A percentile compares a stretch with the other conserved stretches of the same genome.
phyloP scores from a whole-genome alignment of 129 eudicot genomes.

The Centaurea solstitialis region DNA sequence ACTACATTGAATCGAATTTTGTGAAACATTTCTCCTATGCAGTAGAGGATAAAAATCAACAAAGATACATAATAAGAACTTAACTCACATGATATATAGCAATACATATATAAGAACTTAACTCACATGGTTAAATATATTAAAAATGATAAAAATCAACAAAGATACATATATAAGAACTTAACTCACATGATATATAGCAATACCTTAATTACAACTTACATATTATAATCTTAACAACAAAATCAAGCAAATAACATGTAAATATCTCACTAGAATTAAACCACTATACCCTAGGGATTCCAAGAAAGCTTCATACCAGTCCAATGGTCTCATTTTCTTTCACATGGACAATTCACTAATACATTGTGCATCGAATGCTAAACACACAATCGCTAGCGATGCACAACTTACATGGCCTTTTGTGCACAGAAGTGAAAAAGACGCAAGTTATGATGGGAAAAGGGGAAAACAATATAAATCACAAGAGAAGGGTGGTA shows the following conservation, averaged over 20 bases:
- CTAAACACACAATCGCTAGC: conserved; percentile 5
- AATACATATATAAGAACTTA: conserved; percentile 20
- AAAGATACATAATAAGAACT: conserved; percentile 14
- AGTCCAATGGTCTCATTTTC: background rate
- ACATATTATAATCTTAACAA: conserved; percentile 29
- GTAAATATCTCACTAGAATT: conserved; percentile 32
- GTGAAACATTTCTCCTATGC: background rate
- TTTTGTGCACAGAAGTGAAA: conserved; percentile 14
- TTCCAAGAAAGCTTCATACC: conserved; percentile 17
- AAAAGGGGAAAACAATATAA: conserved; percentile 23
- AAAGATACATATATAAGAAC: conserved; percentile 15
- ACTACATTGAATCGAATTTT: background rate
- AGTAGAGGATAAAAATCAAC: too few relatives aligned
- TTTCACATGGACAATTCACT: conserved; percentile 7
- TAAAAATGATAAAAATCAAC: conserved; percentile 12
- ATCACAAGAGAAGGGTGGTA: conserved; percentile 43
- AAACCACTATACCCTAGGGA: conserved; percentile 38
- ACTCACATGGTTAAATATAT: conserved; percentile 13
- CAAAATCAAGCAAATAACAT: conserved; percentile 17
- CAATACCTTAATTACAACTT: conserved; percentile 23
- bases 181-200: conserved; percentile 11
- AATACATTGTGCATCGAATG: conserved; percentile 21
- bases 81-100: conserved; percentile 11
- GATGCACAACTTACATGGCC: conserved; percentile 24
- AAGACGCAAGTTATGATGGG: conserved; percentile 25